phyloP scores from a whole-genome alignment of 352 stramenopile genomes.

The Globisporangium takayamanum region DNA sequence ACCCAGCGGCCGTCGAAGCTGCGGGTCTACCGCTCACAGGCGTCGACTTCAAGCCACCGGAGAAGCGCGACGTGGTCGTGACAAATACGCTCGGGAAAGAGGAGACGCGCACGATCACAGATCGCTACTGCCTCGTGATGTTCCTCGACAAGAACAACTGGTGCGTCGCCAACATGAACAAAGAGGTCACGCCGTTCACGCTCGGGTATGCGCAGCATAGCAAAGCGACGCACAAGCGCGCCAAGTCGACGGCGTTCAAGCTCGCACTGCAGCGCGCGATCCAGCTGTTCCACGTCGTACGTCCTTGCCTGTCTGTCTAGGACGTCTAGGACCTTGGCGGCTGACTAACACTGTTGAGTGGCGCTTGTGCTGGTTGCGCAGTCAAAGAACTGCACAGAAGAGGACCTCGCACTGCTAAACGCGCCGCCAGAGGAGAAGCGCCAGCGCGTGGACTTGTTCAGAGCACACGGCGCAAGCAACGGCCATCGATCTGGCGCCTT shows the following conservation, averaged over 20 bases:
- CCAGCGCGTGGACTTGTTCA: constrained; percentile 16
- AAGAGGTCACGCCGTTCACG: constrained; percentile 40
- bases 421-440: constrained; percentile 27
- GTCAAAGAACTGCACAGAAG: constrained; percentile 21
- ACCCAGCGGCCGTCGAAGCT: constrained; percentile 40
- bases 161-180: constrained; percentile 31
- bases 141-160: constrained; percentile 70
- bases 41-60: constrained; percentile 28
- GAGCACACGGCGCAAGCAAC: constrained; percentile 11
- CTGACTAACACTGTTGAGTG: not conserved
- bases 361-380: not conserved
- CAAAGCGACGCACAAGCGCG: constrained; percentile 18
- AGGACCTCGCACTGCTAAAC: constrained; percentile 33
- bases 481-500: not conserved
- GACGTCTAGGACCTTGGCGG: not conserved
- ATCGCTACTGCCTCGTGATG: constrained; percentile 39
- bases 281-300: constrained; percentile 42
- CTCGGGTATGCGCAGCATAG: constrained; percentile 36
- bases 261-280: constrained; percentile 28
- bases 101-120: constrained; percentile 2
- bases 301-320: not conserved
- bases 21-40: constrained; percentile 38
- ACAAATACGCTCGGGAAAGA: constrained; percentile 15
- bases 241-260: constrained; percentile 16
- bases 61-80: constrained; percentile 15